Conservation (phyloP, 257 asterid species). For the Petrea volubilis region DNA sequence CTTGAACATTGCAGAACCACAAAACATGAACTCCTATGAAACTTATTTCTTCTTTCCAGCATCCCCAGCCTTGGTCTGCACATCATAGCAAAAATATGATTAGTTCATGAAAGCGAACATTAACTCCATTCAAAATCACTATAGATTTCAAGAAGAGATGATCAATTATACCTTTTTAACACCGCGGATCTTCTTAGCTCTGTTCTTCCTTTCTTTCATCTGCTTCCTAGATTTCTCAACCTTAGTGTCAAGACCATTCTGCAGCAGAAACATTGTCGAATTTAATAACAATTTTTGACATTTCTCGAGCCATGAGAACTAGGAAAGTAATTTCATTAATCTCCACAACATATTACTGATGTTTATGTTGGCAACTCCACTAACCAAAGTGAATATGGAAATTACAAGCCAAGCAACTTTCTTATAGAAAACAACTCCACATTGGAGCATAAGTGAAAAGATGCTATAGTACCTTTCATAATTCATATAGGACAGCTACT, state of each 20-base stretch:
- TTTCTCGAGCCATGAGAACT: not conserved
- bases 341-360: not conserved
- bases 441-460: no score
- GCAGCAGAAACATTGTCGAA: constrained; percentile 13
- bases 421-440: no score
- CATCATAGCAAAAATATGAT: not conserved
- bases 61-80: constrained; percentile 61
- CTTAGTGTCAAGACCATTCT: constrained; percentile 62
- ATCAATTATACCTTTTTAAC: constrained; percentile 44
- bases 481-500: not conserved
- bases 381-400: no score
- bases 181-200: constrained; percentile 58
- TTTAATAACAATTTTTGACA: not conserved
- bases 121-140: no score
- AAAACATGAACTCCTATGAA: constrained; percentile 6
- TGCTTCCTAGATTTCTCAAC: constrained; percentile 55
- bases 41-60: constrained; percentile 61
- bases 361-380: no score
- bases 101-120: not conserved
- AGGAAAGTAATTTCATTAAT: no score
- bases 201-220: constrained; percentile 59
- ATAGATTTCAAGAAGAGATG: not conserved
- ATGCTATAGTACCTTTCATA: no score
- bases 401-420: no score
- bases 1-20: constrained; percentile 5